phyloP scores from a whole-genome alignment of 768 basidiomycete genomes.

The Hydnomerulius pinastri region DNA sequence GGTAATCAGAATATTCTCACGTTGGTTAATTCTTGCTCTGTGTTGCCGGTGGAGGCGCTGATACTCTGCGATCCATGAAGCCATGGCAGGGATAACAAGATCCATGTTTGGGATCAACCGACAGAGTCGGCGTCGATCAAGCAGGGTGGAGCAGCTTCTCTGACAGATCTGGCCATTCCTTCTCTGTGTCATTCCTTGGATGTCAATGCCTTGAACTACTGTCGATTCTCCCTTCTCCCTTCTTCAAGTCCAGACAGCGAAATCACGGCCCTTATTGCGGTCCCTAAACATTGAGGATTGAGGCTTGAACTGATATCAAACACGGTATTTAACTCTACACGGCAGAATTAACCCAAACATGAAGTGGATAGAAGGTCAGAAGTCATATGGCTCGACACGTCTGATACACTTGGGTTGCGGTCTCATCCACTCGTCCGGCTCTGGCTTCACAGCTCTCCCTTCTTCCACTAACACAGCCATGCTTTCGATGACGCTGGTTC shows the following conservation, averaged over 20 bases:
- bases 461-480: background rate
- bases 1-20: conserved; percentile 68
- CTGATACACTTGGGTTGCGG: conserved; percentile 25
- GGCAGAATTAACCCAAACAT: background rate
- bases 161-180: conserved; percentile 52
- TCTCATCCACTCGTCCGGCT: conserved; percentile 17
- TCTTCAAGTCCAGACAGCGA: conserved; percentile 15
- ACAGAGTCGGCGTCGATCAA: conserved; percentile 47
- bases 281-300: too few relatives aligned
- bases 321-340: too few relatives aligned
- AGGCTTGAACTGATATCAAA: too few relatives aligned
- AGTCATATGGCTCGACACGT: conserved; percentile 5
- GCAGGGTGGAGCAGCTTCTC: conserved; percentile 57
- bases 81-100: conserved; percentile 84
- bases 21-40: conserved; percentile 51
- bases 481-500: background rate
- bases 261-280: conserved; percentile 58
- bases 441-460: background rate
- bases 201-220: conserved; percentile 93
- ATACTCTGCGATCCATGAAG: too few relatives aligned
- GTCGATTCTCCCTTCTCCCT: conserved; percentile 76
- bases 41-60: too few relatives aligned
- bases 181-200: conserved; percentile 68
- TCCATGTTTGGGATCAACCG: conserved; percentile 70
- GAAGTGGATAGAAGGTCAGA: background rate